Base-by-base conservation (phyloP, 805 yeast genomes). In the Zygotorulaspora chibaensis region DNA sequence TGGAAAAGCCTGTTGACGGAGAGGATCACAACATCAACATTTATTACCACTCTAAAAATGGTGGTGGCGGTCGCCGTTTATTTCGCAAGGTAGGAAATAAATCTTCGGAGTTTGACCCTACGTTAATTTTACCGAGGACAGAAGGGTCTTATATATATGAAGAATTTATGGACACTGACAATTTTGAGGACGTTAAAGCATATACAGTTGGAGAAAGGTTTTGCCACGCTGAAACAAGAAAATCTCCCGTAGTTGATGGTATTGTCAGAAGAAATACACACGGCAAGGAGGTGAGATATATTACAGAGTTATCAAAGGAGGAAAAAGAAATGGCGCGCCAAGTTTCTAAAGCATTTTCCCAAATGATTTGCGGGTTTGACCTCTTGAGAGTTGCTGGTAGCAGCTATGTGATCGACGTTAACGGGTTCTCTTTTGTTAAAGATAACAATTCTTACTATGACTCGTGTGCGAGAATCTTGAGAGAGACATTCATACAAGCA, bases 181-280 rank as follows among this genome's bases (percentile, higher is more conserved):
- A 93, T 63, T 90, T 89, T 60, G 99, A 93, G 69, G 99, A 93
- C 66, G 99, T 93, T 51, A 93, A 93, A 68, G 98, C 98, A 0
- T 93, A 93, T 65, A 93, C 99, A 1, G 98, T 93, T 3, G 98
- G 99, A 1, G 80, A 84, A 2, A 71, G 71, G 15, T 93, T 78
- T 61, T 93, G 99, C 63, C 99, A 93, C 66, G 99, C 99, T 0
- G 99, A 93, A 63, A 93, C 99, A 1, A 77, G 99, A 60, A 93
- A 93, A 65, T 88, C 96, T 0, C 99, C 99, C 1, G 99, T 93
- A 2, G 99, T 93, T n/a, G 99, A 93, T 69, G 99, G 99, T 38
- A 87, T 93, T 47, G 99, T 93, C 20, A 77, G 97, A 60, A 79
- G 99, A 65, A 93, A 93, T 62, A 90, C 98, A 1, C 96, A 90